Percentiles rank a stretch among this genome's conserved stretches.
Evolutionary conservation across 2,329 filamentous ascomycete species (phyloP).

Genomic region (Penicillium sp.): DNA sequence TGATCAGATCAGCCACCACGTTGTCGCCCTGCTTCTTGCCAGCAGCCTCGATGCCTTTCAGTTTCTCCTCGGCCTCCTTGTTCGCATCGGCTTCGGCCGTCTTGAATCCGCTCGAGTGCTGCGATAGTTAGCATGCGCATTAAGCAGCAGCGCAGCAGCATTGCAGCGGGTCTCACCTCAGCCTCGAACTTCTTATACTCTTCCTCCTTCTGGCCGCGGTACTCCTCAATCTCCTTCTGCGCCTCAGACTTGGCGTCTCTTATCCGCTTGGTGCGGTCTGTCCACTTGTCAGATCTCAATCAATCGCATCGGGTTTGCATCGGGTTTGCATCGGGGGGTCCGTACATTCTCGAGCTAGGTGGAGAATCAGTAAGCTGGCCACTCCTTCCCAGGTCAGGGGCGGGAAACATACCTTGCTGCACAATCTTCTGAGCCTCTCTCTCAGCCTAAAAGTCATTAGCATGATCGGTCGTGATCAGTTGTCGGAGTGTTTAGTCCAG

Average conservation of each 20-base stretch:
- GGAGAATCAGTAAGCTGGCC: slow-evolving; percentile 24
- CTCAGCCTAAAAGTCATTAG: slow-evolving; percentile 71
- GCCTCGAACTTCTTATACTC: slow-evolving; percentile 96
- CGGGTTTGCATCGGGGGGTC: slow-evolving; percentile 12
- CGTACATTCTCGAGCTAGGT: slow-evolving; percentile 82
- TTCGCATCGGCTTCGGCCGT: slow-evolving; percentile 77
- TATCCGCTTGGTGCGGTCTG: slow-evolving; percentile 94
- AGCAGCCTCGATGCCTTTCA: slow-evolving; percentile 78
- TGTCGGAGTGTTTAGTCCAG: too few relatives aligned
- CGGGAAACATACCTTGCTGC: slow-evolving; percentile 73
- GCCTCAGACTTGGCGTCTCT: slow-evolving; percentile 95
- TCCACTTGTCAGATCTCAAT: neutral
- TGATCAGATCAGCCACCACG: slow-evolving; percentile 81
- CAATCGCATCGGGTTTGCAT: slow-evolving; percentile 15
- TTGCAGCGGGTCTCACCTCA: slow-evolving; percentile 56
- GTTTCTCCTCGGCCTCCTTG: slow-evolving; percentile 78
- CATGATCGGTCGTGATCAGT: too few relatives aligned
- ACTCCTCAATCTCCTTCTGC: slow-evolving; percentile 96
- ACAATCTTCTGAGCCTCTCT: slow-evolving; percentile 99
- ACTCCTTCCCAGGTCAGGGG: neutral
- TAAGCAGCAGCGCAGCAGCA: neutral
- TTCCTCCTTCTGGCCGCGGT: slow-evolving; percentile 84
- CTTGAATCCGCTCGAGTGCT: slow-evolving; percentile 94
- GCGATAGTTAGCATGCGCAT: neutral
- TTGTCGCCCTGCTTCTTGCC: slow-evolving; percentile 78